Conservation (phyloP, 108 stramenopile species). For the Chaetoceros muelleri region DNA sequence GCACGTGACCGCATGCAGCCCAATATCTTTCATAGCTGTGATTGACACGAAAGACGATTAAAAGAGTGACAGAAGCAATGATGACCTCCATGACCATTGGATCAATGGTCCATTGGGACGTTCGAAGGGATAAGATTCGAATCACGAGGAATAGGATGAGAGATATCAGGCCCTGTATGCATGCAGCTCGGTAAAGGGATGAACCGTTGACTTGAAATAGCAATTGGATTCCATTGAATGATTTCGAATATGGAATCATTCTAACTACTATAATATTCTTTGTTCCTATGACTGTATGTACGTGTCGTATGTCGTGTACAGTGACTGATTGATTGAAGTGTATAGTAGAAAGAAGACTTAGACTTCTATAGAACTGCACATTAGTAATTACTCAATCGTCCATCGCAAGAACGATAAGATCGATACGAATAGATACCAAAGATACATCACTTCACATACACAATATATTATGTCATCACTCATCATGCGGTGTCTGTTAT, state of each 20-base stretch:
- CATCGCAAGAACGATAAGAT: too few relatives aligned
- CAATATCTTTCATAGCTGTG: conserved; percentile 33
- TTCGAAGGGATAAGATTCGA: neutral
- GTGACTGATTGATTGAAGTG: too few relatives aligned
- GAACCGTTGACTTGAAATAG: conserved; percentile 53
- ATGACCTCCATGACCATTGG: conserved; percentile 23
- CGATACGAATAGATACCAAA: too few relatives aligned
- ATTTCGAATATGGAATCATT: conserved; percentile 71
- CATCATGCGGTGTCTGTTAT: too few relatives aligned
- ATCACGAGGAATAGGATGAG: conserved; percentile 32
- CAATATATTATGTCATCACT: too few relatives aligned
- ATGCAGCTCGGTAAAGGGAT: conserved; percentile 50
- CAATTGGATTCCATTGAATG: conserved; percentile 40
- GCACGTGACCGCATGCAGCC: conserved; percentile 28
- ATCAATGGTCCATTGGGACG: neutral
- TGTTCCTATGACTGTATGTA: too few relatives aligned
- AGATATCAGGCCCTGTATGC: conserved; percentile 35
- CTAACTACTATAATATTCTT: too few relatives aligned
- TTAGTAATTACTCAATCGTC: too few relatives aligned
- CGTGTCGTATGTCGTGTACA: too few relatives aligned
- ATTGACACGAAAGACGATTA: conserved; percentile 37
- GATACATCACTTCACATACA: too few relatives aligned
- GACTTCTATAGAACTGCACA: too few relatives aligned
- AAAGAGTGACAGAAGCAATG: conserved; percentile 11
- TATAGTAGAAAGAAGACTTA: too few relatives aligned